Base-by-base conservation (phyloP, 2,329 filamentous ascomycete genomes). In the Fusarium concolor region DNA sequence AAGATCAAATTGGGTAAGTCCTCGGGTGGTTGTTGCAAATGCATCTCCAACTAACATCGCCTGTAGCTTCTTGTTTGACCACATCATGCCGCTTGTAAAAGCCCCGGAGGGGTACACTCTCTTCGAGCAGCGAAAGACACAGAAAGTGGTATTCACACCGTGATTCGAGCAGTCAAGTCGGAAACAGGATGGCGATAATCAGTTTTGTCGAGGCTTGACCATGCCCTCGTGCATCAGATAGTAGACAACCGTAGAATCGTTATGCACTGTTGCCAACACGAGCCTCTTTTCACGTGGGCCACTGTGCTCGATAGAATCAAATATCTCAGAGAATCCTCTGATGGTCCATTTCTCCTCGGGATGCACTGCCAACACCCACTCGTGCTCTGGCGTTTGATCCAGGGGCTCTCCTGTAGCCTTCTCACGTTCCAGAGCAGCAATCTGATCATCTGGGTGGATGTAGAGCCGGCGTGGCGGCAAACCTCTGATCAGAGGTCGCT, bases 181-280 rank as follows among this genome's bases (percentile, higher is more conserved):
- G 22, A 54, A 15, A 12, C 12, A 45, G 17, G 22, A 42, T n/a
- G 9, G 4, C 28, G 31, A 35, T 14, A 24, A 29, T 58, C 81
- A 95, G 76, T 96, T 96, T 77, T 95, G 92, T 58, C 92, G 85
- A 24, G 92, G 92, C 82, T 95, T 96, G 53, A 95, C 91, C 67
- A 94, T 89, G n/a, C 92, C 92, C 77, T 95, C 92, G 73, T 95
- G 92, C 77, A 95, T 87, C 66, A 94, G 85, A 76, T 96, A 96
- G 79, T 95, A 96, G 39, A 93, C 90, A 18, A 96, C 85, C 0
- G 92, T 95, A 68, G 92, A 94, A 79, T 96, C 92, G 72, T 91
- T 88, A 75, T 93, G 90, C 46, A 93, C 81, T 4, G 90, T 91
- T 17, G 90, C 92, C 51, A 96, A 81, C n/a, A 95, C 76, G 12